Base-by-base conservation (phyloP, 805 yeast genomes). In the Starmera quercuum region DNA sequence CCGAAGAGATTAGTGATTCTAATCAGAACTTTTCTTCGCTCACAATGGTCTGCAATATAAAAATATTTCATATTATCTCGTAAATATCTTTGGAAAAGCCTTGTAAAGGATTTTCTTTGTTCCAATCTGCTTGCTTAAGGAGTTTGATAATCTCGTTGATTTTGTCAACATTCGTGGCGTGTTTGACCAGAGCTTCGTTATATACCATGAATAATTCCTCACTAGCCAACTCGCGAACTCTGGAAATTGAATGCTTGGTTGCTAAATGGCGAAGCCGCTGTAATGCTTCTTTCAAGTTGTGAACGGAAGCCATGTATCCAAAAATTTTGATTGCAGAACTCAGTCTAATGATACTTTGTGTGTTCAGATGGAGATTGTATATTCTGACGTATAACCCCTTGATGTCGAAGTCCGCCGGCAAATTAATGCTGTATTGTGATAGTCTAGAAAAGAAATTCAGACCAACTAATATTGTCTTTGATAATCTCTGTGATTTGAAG, bases 281-380 rank as follows among this genome's bases (percentile, higher is more conserved):
- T 9, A 41, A 28, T 10, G 48, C 37, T 13, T 28, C 30, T 7
- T 18, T 28, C 22, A 28, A 28, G 6, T 6, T 6, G n/a, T n/a
- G n/a, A n/a, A n/a, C n/a, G 6, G 42, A 29, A 4, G 56, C 45
- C 21, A 78, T 35, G 28, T 58, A 56, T 6, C 65, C 67, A 40
- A 78, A 68, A 0, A 75, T 40, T 32, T 60, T 54, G 5, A 76
- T 47, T 0, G 69, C 66, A 11, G 61, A 44, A 1, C 52, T 43
- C 1, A 75, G 39, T 27, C 76, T 51, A 0, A 53, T 36, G 7
- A 59, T 29, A 32, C 63, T 64, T 5, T 61, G 48, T 1, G 75
- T 69, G 37, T 68, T 68, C 22, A 80, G 55, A 34, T 78, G 80
- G 22, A 75, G 51, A 46, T 80, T 80, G 57, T 66, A 75, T 5